Evolutionary conservation across 768 basidiomycete genomes (phyloP).

Genomic region (Dentipellis fragilis): DNA sequence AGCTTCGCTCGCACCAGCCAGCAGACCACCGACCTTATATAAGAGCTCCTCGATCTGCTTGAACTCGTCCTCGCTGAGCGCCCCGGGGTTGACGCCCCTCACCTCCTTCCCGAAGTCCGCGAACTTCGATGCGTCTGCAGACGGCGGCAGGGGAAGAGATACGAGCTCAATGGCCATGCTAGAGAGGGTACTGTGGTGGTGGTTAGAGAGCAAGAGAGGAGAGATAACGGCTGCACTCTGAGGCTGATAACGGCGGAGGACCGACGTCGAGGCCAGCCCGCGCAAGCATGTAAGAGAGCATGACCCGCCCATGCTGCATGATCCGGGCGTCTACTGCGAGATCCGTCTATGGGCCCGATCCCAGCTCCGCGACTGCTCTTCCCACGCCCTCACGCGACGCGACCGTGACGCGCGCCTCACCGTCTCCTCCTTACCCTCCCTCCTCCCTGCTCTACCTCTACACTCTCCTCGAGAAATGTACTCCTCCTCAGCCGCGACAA

Average conservation of each 20-base stretch:
- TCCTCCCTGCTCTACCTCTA: neutral
- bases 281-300: no score
- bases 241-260: no score
- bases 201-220: no score
- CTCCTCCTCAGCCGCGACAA: constrained; percentile 53
- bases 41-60: constrained; percentile 58
- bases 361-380: neutral
- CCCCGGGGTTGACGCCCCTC: constrained; percentile 58
- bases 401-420: neutral
- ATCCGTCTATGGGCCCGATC: neutral
- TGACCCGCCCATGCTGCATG: neutral
- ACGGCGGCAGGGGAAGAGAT: constrained; percentile 63
- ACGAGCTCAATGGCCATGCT: constrained; percentile 58
- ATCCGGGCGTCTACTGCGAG: neutral
- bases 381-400: neutral
- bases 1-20: neutral
- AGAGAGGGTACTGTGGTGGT: neutral
- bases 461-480: constrained; percentile 29
- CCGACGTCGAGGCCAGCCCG: no score
- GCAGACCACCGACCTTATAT: constrained; percentile 50
- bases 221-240: no score
- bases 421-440: neutral
- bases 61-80: constrained; percentile 50
- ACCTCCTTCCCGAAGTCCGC: constrained; percentile 69
- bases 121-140: constrained; percentile 60